phyloP scores from a whole-genome alignment of 1,284 basidiomycete species.

The Hypsizygus ulmarius region DNA sequence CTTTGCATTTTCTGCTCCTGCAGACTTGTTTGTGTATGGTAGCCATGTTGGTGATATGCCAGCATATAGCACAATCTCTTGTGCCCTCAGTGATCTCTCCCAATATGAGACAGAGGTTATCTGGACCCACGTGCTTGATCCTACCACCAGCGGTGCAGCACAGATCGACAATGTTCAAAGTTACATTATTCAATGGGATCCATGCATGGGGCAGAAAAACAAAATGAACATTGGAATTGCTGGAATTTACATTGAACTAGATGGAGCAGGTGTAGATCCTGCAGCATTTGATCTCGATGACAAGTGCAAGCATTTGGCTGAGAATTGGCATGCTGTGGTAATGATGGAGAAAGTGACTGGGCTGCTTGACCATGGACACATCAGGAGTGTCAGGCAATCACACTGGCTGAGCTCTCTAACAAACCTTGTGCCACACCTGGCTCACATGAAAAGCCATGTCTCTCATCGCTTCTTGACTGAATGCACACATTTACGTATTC shows the following conservation, averaged over 20 bases:
- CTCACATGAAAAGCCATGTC: constrained; percentile 18
- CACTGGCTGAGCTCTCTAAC: constrained; percentile 27
- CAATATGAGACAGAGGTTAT: constrained; percentile 17
- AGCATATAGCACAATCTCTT: constrained; percentile 21
- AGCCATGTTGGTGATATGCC: constrained; percentile 24
- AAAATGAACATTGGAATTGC: constrained; percentile 25
- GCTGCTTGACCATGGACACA: constrained; percentile 25
- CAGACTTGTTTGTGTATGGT: constrained; percentile 21
- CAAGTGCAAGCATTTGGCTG: constrained; percentile 11
- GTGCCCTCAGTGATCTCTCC: constrained; percentile 15
- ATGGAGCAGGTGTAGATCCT: constrained; percentile 5
- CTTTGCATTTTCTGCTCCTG: constrained; percentile 22
- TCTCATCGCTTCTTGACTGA: constrained; percentile 20
- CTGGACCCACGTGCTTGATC: constrained; percentile 7
- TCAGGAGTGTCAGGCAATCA: constrained; percentile 22
- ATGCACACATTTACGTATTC: constrained; percentile 17
- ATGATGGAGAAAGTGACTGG: constrained; percentile 21
- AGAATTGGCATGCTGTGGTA: constrained; percentile 18
- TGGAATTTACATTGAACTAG: constrained; percentile 15
- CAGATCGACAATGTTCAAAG: constrained; percentile 26
- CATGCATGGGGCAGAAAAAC: constrained; percentile 21
- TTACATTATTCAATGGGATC: constrained; percentile 17
- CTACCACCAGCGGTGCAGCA: constrained; percentile 3
- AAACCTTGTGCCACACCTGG: constrained; percentile 26
- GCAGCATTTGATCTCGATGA: constrained; percentile 21